Evolutionary conservation across 1,284 basidiomycete genomes (phyloP), one percentile per base, ranked within the genome.

Genomic region (Heterobasidion occidentale): DNA sequence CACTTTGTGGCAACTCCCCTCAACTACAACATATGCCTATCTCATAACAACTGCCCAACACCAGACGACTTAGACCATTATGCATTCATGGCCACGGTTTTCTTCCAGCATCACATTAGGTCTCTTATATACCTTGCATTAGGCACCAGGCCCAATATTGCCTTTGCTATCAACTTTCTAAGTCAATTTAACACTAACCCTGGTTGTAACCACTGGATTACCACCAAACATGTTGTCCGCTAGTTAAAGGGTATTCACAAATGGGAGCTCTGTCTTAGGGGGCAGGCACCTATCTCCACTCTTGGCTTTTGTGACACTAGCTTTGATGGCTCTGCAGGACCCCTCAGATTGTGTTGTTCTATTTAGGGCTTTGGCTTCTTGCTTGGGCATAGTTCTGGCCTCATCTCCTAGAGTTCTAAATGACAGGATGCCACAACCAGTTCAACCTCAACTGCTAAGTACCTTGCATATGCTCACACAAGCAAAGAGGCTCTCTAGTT

Each of bases 201-300:
- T 12, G 62, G 61, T 0, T 36, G 14, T 0, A 57, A 52, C 0
- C 77, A 79, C 59, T 77, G 71, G 70, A 64, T 65, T 1, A 71
- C 72, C 0, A 70, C 70, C 0, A 70, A 73, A 14, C 66, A 67
- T 5, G 66, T 77, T 6, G 62, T 78, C 0, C 65, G 66, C 0
- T 80, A 80, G 59, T 67, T 80, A 1, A 68, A 71, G 15, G 71
- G 71, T 2, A 76, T 77, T 42, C 2, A 3, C 15, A 2, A 42
- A 1, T 42, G 38, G 38, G 38, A 15, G 9, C 38, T 42, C 15
- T 1, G 1, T 2, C 9, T 42, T 42, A 42, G 38, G 9, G 38
- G 15, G 15, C 9, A 9, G 15, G 15, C 9, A 9, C 38, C 38
- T 15, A 9, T 42, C 38, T 11, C 38, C 38, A 1, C 15, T 2